These are phyloP conservation scores for Ophiostoma ips DNA, from an alignment of 2,329 filamentous ascomycete genomes.

Conservation along the genomic window DNA sequence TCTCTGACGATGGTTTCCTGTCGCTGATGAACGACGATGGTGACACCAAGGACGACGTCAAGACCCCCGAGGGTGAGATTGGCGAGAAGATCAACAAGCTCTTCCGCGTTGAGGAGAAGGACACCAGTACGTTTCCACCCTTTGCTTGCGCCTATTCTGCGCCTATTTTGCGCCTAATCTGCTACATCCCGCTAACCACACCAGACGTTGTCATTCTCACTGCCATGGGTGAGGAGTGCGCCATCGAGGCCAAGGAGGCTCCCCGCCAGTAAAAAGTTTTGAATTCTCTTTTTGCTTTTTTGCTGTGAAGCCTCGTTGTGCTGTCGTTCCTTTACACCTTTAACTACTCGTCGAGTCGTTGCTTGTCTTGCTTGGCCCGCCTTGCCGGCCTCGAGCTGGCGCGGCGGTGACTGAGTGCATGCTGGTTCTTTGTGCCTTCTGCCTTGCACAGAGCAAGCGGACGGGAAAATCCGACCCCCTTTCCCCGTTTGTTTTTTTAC, in stretches of 20 bases:
- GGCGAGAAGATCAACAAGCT: constrained; percentile 75
- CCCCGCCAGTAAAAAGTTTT: constrained; percentile 30
- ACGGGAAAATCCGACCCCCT: not conserved
- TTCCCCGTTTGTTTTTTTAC: not conserved
- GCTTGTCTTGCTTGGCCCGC: not conserved
- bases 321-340: constrained; percentile 4
- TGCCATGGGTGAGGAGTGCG: constrained; percentile 89
- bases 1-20: constrained; percentile 88
- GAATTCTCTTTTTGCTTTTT: constrained; percentile 7
- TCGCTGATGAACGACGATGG: constrained; percentile 83
- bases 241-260: constrained; percentile 90
- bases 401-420: not conserved
- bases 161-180: constrained; percentile 14
- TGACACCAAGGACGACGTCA: constrained; percentile 86
- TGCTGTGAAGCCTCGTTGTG: constrained; percentile 7
- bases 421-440: not conserved
- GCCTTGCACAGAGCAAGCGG: not conserved
- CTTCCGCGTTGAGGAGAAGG: constrained; percentile 72
- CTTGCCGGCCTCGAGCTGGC: not conserved
- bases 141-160: constrained; percentile 14
- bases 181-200: not conserved
- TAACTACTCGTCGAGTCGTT: constrained; percentile 5
- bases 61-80: constrained; percentile 77
- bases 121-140: constrained; percentile 59
- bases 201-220: constrained; percentile 86